A percentile compares a stretch with the other conserved stretches of the same genome.
Evolutionary conservation across 2,329 filamentous ascomycete genomes (phyloP).

Genomic region (Madurella fahalii): DNA sequence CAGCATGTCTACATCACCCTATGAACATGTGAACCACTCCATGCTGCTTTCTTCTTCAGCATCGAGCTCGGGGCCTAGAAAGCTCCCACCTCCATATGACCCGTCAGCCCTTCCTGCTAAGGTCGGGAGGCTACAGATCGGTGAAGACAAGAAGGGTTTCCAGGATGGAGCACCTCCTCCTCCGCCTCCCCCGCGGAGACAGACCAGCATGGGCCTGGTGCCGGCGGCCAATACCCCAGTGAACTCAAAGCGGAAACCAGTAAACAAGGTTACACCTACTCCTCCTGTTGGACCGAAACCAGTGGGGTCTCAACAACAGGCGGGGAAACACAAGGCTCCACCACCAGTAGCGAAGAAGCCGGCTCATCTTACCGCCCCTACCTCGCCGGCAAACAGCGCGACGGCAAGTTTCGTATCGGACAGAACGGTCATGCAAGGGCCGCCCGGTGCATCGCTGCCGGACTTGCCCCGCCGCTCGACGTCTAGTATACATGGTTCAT

Average conservation of each 20-base stretch:
- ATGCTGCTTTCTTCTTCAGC: constrained; percentile 43
- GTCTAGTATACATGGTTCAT: constrained; percentile 6
- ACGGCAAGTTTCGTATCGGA: constrained; percentile 5
- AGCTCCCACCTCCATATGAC: constrained; percentile 50
- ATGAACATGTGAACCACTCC: constrained; percentile 54
- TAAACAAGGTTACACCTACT: constrained; percentile 26
- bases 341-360: constrained; percentile 63
- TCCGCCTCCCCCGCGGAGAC: constrained; percentile 41
- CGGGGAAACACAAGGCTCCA: constrained; percentile 41
- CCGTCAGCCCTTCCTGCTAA: constrained; percentile 43
- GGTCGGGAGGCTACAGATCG: constrained; percentile 40
- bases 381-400: constrained; percentile 29
- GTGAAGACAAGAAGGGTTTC: constrained; percentile 35
- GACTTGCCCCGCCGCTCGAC: constrained; percentile 14
- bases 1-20: constrained; percentile 56
- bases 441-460: constrained; percentile 3
- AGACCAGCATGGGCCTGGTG: constrained; percentile 24
- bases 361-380: constrained; percentile 44
- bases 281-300: constrained; percentile 33
- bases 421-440: not conserved
- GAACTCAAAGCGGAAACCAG: constrained; percentile 17
- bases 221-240: constrained; percentile 4
- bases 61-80: constrained; percentile 44
- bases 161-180: constrained; percentile 24
- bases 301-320: constrained; percentile 34